phyloP scores from a whole-genome alignment of 371 early-diverging fungal genomes.

The Haplosporangium sp. region DNA sequence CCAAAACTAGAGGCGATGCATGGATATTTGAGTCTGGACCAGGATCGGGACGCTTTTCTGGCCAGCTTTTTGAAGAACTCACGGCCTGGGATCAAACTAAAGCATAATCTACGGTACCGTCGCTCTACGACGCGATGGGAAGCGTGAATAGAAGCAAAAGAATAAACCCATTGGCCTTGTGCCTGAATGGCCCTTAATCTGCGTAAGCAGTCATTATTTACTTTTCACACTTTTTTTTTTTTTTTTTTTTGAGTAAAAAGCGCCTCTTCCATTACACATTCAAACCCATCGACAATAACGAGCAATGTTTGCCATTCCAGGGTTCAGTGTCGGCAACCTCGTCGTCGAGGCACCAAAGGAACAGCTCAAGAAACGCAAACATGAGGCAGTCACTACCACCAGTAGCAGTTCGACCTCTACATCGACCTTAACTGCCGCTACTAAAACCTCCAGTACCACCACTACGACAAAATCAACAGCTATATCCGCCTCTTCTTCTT shows the following conservation, averaged over 20 bases:
- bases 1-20: conserved; percentile 23
- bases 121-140: conserved; percentile 1
- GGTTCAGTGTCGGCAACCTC: conserved; percentile 50
- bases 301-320: conserved; percentile 47
- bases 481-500: not conserved
- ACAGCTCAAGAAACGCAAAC: conserved; percentile 53
- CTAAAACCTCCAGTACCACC: not conserved
- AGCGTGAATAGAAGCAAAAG: not conserved
- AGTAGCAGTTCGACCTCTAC: not conserved
- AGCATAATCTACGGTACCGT: conserved; percentile 16
- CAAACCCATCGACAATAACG: conserved; percentile 4
- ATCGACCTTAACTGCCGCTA: not conserved
- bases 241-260: conserved; percentile 7
- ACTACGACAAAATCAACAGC: not conserved
- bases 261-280: not conserved
- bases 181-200: too few relatives aligned
- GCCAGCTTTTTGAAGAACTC: conserved; percentile 24
- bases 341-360: conserved; percentile 53
- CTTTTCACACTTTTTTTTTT: conserved; percentile 2
- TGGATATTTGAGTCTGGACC: conserved; percentile 14
- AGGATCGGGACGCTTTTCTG: conserved; percentile 17
- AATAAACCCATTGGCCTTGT: too few relatives aligned
- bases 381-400: conserved; percentile 4
- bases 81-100: conserved; percentile 23
- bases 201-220: not conserved